Evolutionary conservation across 1,284 basidiomycete genomes (phyloP).

Genomic region (Leccinum pseudoinsigne): DNA sequence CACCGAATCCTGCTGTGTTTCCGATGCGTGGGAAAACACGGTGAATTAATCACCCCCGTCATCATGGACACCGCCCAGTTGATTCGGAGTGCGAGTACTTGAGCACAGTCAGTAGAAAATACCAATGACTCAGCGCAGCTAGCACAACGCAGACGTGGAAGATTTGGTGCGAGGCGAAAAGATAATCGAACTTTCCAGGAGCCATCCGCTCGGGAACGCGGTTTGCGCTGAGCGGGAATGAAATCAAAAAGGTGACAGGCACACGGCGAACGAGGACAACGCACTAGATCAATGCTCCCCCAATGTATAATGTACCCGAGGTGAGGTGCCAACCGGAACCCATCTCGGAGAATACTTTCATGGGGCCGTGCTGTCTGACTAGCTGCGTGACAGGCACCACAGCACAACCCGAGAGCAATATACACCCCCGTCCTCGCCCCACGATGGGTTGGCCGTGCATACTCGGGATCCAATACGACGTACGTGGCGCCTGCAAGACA

Average conservation of each 20-base stretch:
- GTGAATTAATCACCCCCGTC: conserved; percentile 26
- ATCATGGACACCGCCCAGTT: conserved; percentile 31
- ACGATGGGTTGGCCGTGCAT: conserved; percentile 74
- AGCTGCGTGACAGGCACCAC: conserved; percentile 74
- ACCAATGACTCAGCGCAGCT: conserved; percentile 78
- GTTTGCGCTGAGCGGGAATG: conserved; percentile 59
- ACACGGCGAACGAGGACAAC: conserved; percentile 40
- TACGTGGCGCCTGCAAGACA: conserved; percentile 57
- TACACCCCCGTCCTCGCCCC: conserved; percentile 81
- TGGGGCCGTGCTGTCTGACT: conserved; percentile 56
- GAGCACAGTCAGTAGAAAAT: conserved; percentile 55
- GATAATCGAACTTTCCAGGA: conserved; percentile 81
- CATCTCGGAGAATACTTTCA: conserved; percentile 57
- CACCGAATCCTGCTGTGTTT: conserved; percentile 18
- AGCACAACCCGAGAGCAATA: conserved; percentile 74
- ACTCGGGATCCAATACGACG: conserved; percentile 80
- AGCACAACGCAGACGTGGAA: conserved; percentile 84
- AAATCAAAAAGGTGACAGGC: conserved; percentile 29
- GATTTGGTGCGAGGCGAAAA: conserved; percentile 83
- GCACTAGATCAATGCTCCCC: conserved; percentile 81
- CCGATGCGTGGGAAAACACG: conserved; percentile 25
- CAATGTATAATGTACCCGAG: conserved; percentile 73
- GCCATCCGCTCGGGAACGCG: conserved; percentile 79
- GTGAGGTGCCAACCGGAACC: conserved; percentile 68
- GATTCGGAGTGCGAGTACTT: conserved; percentile 52